Evolutionary conservation across 768 basidiomycete species (phyloP).

Genomic region (Lentinula detonsa): DNA sequence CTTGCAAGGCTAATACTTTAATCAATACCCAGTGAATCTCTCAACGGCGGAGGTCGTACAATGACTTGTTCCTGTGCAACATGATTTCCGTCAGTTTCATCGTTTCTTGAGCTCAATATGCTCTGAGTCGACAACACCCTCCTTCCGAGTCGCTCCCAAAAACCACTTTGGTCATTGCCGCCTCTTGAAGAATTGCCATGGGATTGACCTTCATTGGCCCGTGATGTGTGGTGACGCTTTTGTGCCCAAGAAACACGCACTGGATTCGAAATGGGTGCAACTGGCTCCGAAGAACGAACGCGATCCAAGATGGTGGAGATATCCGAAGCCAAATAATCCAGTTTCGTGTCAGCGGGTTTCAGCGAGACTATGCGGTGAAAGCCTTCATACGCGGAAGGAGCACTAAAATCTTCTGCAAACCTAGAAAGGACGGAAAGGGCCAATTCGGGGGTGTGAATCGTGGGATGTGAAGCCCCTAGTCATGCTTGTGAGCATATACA

Average conservation of each 20-base stretch:
- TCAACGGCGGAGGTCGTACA: not conserved
- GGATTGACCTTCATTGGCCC: not conserved
- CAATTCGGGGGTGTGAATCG: constrained; percentile 56
- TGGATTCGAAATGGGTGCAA: not conserved
- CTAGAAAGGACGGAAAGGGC: constrained; percentile 57
- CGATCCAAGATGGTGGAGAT: not conserved
- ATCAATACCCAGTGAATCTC: constrained; percentile 1
- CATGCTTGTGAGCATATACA: not conserved
- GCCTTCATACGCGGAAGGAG: constrained; percentile 55
- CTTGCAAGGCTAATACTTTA: not conserved
- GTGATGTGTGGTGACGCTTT: not conserved
- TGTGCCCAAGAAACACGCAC: not conserved
- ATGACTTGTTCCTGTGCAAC: not conserved
- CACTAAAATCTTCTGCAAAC: constrained; percentile 56
- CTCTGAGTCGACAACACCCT: not conserved
- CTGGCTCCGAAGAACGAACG: not conserved
- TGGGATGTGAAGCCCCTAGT: constrained; percentile 69
- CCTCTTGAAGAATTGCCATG: not conserved
- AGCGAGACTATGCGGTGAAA: constrained; percentile 54
- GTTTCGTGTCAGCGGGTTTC: constrained; percentile 26
- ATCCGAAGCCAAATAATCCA: constrained; percentile 7
- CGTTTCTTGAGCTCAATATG: not conserved
- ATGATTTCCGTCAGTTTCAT: not conserved
- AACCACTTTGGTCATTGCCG: not conserved
- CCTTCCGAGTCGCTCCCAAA: not conserved